Evolutionary conservation across 768 basidiomycete species (phyloP).

Genomic region (Collybia nuda): DNA sequence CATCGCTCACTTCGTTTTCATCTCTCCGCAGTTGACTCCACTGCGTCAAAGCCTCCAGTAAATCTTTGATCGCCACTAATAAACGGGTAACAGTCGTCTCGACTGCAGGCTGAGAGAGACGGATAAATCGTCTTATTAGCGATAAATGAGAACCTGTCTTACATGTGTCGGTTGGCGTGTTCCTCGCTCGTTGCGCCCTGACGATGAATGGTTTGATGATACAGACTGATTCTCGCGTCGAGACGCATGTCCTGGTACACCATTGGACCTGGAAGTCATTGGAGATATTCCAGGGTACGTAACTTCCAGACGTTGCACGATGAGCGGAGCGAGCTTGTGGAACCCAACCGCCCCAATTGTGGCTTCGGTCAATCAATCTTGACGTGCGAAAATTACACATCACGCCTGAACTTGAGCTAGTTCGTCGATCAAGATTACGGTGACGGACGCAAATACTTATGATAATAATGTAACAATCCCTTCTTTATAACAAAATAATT

Average conservation of each 20-base stretch:
- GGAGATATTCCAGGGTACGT: constrained; percentile 4
- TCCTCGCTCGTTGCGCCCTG: constrained; percentile 39
- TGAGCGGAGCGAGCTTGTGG: background rate
- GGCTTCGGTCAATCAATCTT: background rate
- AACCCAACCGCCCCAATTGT: background rate
- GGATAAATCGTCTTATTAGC: constrained; percentile 7
- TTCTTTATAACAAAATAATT: no score
- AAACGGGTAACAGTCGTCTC: constrained; percentile 92
- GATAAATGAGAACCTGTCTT: constrained; percentile 13
- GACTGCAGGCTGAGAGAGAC: constrained; percentile 60
- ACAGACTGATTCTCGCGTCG: constrained; percentile 54
- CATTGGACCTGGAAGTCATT: constrained; percentile 28
- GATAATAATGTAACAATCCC: no score
- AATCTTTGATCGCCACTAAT: constrained; percentile 90
- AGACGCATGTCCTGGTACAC: constrained; percentile 38
- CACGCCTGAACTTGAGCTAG: background rate
- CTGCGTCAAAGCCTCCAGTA: constrained; percentile 85
- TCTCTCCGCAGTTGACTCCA: constrained; percentile 77
- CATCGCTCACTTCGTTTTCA: constrained; percentile 88
- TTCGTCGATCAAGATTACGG: no score
- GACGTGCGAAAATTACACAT: constrained; percentile 8
- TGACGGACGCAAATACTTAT: no score
- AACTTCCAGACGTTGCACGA: background rate
- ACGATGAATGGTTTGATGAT: constrained; percentile 46
- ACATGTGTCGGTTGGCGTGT: constrained; percentile 38